Percentiles rank a stretch among this genome's conserved stretches.
phyloP scores from a whole-genome alignment of 1,284 basidiomycete species.

The Marasmius sp. region DNA sequence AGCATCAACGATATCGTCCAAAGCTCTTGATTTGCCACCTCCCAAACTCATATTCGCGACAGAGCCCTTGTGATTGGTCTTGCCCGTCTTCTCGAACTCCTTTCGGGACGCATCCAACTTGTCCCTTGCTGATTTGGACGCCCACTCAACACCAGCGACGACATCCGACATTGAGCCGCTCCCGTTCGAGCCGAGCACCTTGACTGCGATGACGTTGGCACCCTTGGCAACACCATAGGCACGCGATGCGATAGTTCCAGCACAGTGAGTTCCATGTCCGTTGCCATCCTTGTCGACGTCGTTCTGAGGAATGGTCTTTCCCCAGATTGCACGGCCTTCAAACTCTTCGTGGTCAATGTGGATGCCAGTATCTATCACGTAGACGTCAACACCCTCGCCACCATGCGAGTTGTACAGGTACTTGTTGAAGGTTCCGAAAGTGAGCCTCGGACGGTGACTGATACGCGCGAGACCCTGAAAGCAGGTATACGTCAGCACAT shows the following conservation, averaged over 20 bases:
- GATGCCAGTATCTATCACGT: constrained; percentile 86
- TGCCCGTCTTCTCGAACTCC: constrained; percentile 64
- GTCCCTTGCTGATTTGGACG: constrained; percentile 60
- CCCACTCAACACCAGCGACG: constrained; percentile 85
- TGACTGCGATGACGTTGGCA: constrained; percentile 92
- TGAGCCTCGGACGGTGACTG: constrained; percentile 82
- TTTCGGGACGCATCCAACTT: constrained; percentile 61
- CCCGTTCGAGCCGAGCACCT: constrained; percentile 93
- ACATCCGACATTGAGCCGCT: constrained; percentile 97
- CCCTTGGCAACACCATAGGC: constrained; percentile 95
- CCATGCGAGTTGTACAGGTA: constrained; percentile 79
- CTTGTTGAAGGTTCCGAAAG: constrained; percentile 83
- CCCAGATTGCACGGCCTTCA: constrained; percentile 83
- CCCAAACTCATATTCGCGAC: constrained; percentile 99
- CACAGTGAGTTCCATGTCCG: constrained; percentile 81
- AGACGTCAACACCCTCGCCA: constrained; percentile 92
- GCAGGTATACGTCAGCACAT: constrained; percentile 14
- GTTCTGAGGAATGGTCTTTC: constrained; percentile 78
- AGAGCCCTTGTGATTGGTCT: constrained; percentile 86
- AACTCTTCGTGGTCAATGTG: constrained; percentile 88
- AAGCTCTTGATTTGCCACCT: constrained; percentile 88
- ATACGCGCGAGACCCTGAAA: constrained; percentile 90
- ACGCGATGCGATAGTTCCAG: constrained; percentile 77
- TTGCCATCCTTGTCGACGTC: constrained; percentile 78
- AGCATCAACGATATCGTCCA: constrained; percentile 85